These are phyloP conservation scores for Colletotrichum tropicicola DNA, from an alignment of 2,329 filamentous ascomycete species.

Conservation along the genomic window DNA sequence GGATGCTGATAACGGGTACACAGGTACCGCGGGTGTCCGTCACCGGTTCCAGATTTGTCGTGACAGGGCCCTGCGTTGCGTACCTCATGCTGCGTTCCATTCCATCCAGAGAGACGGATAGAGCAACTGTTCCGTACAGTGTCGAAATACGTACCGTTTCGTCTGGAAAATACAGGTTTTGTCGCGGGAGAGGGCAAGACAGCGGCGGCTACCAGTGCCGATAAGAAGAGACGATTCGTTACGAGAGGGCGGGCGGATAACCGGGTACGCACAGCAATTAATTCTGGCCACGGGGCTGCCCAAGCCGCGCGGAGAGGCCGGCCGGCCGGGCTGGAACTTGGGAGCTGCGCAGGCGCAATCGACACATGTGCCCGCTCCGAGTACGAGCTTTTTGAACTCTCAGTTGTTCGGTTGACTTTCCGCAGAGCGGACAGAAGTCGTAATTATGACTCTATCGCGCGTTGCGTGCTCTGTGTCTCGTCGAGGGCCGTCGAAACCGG, in stretches of 20 bases:
- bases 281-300: conserved; percentile 3
- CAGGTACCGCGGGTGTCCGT: conserved; percentile 2
- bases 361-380: not conserved
- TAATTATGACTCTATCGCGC: not conserved
- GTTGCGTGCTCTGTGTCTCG: not conserved
- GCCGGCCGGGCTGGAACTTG: not conserved
- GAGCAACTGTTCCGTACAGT: not conserved
- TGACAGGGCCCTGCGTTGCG: not conserved
- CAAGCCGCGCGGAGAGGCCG: conserved; percentile 12
- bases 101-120: too few relatives aligned
- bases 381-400: not conserved
- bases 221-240: conserved; percentile 12
- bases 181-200: not conserved
- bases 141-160: conserved; percentile 7
- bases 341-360: not conserved
- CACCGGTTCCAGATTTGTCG: not conserved
- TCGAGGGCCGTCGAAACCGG: not conserved
- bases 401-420: not conserved
- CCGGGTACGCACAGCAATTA: conserved; percentile 16
- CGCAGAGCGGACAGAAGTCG: not conserved
- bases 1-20: not conserved
- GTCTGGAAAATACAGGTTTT: conserved; percentile 2
- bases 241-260: conserved; percentile 7
- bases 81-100: too few relatives aligned
- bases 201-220: conserved; percentile 9